phyloP scores from a whole-genome alignment of 306 rosid species.

The Morella rubra region DNA sequence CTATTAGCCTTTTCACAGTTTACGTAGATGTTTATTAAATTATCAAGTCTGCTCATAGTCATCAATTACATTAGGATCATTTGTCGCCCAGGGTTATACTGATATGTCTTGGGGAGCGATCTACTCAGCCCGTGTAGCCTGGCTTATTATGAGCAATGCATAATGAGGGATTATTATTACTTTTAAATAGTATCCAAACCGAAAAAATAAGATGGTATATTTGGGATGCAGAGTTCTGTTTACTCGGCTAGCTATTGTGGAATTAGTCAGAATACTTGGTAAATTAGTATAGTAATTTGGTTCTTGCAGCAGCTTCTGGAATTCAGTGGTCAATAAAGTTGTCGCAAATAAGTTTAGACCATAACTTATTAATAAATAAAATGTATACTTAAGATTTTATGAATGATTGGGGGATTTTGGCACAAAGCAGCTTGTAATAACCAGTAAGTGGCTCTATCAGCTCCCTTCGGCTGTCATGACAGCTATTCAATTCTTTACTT shows the following conservation, averaged over 20 bases:
- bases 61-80: neutral
- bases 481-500: conserved; percentile 18
- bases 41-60: neutral
- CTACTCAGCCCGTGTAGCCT: neutral
- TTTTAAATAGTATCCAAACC: neutral
- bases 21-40: neutral
- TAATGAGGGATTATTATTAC: neutral
- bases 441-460: too few species aligned
- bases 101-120: neutral
- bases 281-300: neutral
- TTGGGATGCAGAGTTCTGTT: neutral
- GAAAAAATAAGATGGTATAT: neutral
- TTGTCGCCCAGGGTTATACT: neutral
- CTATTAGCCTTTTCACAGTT: neutral
- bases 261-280: neutral
- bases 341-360: too few species aligned
- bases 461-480: neutral
- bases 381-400: too few species aligned
- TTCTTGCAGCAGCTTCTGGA: neutral
- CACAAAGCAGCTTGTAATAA: too few species aligned
- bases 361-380: too few species aligned
- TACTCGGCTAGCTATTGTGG: neutral
- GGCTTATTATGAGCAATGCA: neutral
- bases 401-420: too few species aligned
- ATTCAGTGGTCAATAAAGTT: too few species aligned